These are phyloP conservation scores for Torulaspora franciscae DNA, from an alignment of 805 yeast species.

Conservation along the genomic window DNA sequence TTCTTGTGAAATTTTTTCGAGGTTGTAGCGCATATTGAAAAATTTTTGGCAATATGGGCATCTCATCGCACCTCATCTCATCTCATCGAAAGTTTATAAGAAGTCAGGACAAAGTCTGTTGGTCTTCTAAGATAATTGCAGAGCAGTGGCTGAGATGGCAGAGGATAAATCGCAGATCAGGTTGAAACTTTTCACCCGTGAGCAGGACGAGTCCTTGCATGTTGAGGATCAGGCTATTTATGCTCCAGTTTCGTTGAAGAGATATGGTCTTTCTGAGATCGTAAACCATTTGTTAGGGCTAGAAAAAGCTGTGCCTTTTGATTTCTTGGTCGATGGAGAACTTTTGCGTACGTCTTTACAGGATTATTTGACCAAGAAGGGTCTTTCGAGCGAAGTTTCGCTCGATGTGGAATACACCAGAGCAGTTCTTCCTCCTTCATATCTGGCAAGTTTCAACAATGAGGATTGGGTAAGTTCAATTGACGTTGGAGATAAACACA, in stretches of 20 bases:
- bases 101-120: neutral
- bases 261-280: constrained; percentile 91
- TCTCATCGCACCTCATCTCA: constrained; percentile 15
- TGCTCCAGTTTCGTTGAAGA: constrained; percentile 79
- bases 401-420: constrained; percentile 84
- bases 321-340: constrained; percentile 82
- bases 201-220: constrained; percentile 65
- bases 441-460: constrained; percentile 77
- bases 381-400: constrained; percentile 75
- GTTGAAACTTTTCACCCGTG: constrained; percentile 81
- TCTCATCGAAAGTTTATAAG: constrained; percentile 13
- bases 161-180: constrained; percentile 61
- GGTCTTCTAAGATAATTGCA: neutral
- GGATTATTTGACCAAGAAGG: constrained; percentile 70
- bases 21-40: neutral
- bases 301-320: constrained; percentile 78
- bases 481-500: constrained; percentile 42
- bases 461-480: constrained; percentile 92
- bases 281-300: constrained; percentile 74
- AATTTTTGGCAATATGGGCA: neutral
- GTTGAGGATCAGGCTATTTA: constrained; percentile 76
- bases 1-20: neutral
- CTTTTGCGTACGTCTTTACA: constrained; percentile 73
- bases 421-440: constrained; percentile 92
- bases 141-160: constrained; percentile 11